Percentiles rank a stretch among this genome's conserved stretches.
phyloP scores from a whole-genome alignment of 1,284 basidiomycete species.

The Grifola frondosa region DNA sequence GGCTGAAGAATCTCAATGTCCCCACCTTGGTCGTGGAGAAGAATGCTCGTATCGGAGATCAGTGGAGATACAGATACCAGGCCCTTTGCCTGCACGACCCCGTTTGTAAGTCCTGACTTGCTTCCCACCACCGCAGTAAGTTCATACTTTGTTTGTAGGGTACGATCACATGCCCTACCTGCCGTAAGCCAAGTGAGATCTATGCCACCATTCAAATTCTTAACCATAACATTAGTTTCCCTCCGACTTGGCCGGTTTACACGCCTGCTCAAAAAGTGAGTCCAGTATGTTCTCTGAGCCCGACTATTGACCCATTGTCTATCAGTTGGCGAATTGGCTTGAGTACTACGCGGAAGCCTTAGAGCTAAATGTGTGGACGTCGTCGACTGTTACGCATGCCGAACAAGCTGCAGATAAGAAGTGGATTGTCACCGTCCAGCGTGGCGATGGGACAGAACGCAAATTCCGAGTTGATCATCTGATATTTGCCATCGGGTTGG shows the following conservation, averaged over 20 bases:
- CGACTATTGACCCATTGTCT: not conserved
- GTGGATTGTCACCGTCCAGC: slow-evolving; percentile 55
- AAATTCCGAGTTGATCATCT: slow-evolving; percentile 56
- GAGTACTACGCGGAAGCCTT: slow-evolving; percentile 64
- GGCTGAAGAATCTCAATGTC: slow-evolving; percentile 55
- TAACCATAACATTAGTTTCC: slow-evolving; percentile 56
- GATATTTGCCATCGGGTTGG: slow-evolving; percentile 62
- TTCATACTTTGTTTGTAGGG: slow-evolving; percentile 33
- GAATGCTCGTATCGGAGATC: slow-evolving; percentile 52
- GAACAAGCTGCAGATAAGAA: slow-evolving; percentile 46
- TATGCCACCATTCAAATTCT: too few species aligned
- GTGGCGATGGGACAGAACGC: slow-evolving; percentile 41
- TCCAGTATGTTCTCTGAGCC: not conserved
- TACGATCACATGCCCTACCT: slow-evolving; percentile 56
- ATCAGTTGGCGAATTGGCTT: slow-evolving; percentile 67
- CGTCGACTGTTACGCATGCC: slow-evolving; percentile 46
- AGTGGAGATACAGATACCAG: slow-evolving; percentile 61
- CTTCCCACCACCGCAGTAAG: not conserved
- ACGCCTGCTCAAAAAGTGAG: slow-evolving; percentile 53
- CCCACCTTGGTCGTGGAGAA: slow-evolving; percentile 54
- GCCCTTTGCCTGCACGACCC: slow-evolving; percentile 64
- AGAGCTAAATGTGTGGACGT: slow-evolving; percentile 68
- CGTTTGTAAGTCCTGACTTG: slow-evolving; percentile 50
- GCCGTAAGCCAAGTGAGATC: too few species aligned
- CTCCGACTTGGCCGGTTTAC: slow-evolving; percentile 60